phyloP scores from a whole-genome alignment of 176 grass and related monocot genomes.

The Cenchrus americanus region DNA sequence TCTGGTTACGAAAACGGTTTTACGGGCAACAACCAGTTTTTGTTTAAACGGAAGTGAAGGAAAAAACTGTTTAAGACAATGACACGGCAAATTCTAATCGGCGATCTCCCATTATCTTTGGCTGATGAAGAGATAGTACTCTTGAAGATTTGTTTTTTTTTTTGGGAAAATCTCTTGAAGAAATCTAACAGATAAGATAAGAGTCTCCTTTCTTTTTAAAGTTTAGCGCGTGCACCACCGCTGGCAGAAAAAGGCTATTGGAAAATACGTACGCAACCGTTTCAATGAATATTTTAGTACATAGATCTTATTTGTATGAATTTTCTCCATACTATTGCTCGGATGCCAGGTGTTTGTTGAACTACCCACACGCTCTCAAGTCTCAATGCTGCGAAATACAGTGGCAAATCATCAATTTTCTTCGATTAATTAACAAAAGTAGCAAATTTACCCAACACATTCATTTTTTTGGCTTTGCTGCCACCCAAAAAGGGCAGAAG shows the following conservation, averaged over 20 bases:
- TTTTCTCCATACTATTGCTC: background rate
- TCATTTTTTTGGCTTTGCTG: background rate
- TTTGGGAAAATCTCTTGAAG: too few species aligned
- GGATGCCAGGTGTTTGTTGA: background rate
- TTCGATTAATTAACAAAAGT: background rate
- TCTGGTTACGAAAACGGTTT: background rate
- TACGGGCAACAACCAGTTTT: background rate
- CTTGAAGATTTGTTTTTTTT: background rate
- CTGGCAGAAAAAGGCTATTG: background rate
- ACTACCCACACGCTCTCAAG: background rate
- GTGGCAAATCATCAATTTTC: background rate
- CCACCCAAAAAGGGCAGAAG: background rate
- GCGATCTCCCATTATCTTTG: background rate
- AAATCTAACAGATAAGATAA: too few species aligned
- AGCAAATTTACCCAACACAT: background rate
- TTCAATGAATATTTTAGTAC: background rate
- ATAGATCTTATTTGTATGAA: background rate
- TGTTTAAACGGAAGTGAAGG: too few species aligned
- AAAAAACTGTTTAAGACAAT: background rate
- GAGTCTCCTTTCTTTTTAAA: too few species aligned
- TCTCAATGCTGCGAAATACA: background rate
- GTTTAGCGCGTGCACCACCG: background rate
- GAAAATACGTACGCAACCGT: background rate
- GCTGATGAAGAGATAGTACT: background rate
- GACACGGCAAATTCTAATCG: background rate